These are phyloP conservation scores for Hibiscus mutabilis DNA, from an alignment of 345 rosid species.

Conservation along the genomic window DNA sequence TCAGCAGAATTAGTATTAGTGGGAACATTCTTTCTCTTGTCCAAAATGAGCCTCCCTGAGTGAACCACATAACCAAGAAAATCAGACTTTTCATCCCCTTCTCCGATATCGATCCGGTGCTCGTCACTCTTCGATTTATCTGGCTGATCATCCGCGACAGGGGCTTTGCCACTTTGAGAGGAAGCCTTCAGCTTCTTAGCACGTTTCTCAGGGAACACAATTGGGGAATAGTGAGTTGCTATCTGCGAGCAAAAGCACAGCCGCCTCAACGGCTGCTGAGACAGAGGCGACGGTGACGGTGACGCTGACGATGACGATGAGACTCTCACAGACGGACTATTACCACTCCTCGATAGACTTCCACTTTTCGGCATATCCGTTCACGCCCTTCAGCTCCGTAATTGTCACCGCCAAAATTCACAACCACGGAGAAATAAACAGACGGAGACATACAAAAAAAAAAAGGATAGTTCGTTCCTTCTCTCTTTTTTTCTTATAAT, in stretches of 20 bases:
- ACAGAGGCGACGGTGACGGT: conserved; percentile 11
- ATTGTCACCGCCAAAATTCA: conserved; percentile 18
- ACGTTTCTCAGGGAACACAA: conserved; percentile 87
- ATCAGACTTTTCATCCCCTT: conserved; percentile 87
- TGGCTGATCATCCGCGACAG: conserved; percentile 27
- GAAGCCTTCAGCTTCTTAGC: conserved; percentile 64
- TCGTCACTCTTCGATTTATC: conserved; percentile 52
- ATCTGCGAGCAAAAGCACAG: conserved; percentile 78
- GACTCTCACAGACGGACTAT: conserved; percentile 20
- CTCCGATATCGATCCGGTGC: conserved; percentile 65
- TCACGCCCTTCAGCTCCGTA: conserved; percentile 9
- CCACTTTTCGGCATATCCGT: conserved; percentile 48
- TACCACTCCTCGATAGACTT: conserved; percentile 27
- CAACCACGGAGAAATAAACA: conserved; percentile 18
- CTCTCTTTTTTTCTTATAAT: background rate
- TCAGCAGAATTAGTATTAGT: conserved; percentile 32
- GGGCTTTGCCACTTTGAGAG: conserved; percentile 28
- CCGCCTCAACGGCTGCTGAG: conserved; percentile 51
- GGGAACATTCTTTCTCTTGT: conserved; percentile 39
- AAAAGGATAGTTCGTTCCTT: background rate
- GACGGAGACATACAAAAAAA: conserved; percentile 26
- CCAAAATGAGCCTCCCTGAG: conserved; percentile 69
- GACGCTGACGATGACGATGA: no score
- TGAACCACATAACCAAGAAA: conserved; percentile 67
- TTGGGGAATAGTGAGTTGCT: conserved; percentile 65